Conservation (phyloP, 306 rosid genomes). For the Vachellia pachyceras region DNA sequence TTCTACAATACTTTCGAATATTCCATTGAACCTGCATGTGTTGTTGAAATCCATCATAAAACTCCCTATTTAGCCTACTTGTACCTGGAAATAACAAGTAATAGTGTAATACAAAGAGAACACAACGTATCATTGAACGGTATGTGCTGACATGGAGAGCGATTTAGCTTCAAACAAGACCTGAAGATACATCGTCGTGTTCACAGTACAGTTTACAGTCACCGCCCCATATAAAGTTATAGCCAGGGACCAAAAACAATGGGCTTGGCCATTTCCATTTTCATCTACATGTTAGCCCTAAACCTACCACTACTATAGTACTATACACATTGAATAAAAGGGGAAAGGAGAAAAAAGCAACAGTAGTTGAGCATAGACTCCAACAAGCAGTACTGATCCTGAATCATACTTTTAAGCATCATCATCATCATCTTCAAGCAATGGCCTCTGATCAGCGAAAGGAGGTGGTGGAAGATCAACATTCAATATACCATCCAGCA, state of each 20-base stretch:
- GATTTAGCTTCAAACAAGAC: constrained; percentile 15
- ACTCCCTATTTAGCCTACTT: neutral
- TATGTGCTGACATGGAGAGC: constrained; percentile 25
- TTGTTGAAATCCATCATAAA: too few relatives aligned
- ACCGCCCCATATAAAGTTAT: constrained; percentile 2
- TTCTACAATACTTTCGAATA: too few relatives aligned
- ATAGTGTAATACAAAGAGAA: neutral
- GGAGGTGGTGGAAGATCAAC: constrained; percentile 86
- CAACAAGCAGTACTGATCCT: constrained; percentile 32
- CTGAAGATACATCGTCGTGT: constrained; percentile 21
- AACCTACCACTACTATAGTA: constrained; percentile 60
- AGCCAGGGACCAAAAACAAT: constrained; percentile 2
- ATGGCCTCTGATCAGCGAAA: constrained; percentile 35
- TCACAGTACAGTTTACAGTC: constrained; percentile 34
- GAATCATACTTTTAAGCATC: constrained; percentile 42
- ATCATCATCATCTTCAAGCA: constrained; percentile 44
- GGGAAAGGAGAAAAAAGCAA: neutral
- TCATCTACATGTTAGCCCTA: constrained; percentile 62
- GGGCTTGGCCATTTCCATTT: constrained; percentile 36
- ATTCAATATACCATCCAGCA: constrained; percentile 67
- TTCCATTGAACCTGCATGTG: too few relatives aligned
- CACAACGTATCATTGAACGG: neutral
- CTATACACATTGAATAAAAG: constrained; percentile 53
- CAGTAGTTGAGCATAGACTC: neutral
- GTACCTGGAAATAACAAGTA: neutral